phyloP scores from a whole-genome alignment of 352 stramenopile genomes.

The Elongisporangium undulatum region DNA sequence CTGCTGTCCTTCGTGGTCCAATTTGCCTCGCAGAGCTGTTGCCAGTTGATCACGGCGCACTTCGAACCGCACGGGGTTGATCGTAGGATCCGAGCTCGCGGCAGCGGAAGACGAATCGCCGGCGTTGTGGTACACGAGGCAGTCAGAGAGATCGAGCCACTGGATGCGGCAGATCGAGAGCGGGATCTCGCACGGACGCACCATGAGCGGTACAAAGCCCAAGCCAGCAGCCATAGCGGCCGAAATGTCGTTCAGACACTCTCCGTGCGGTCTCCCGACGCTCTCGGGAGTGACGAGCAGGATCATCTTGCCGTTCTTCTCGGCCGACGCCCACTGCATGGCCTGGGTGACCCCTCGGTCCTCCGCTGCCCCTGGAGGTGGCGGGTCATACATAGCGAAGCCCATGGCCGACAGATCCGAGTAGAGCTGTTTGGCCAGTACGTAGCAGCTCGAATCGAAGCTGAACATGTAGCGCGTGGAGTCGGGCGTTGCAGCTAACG shows the following conservation, averaged over 20 bases:
- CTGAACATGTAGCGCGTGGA: conserved; percentile 56
- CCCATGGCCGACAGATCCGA: conserved; percentile 38
- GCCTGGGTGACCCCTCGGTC: conserved; percentile 22
- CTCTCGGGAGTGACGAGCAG: conserved; percentile 67
- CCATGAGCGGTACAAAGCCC: conserved; percentile 69
- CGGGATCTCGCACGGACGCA: conserved; percentile 70
- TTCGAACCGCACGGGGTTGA: conserved; percentile 57
- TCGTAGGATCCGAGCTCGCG: background rate
- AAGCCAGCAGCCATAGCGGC: conserved; percentile 60
- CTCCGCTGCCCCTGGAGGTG: background rate
- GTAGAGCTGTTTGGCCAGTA: conserved; percentile 45
- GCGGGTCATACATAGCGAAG: conserved; percentile 38
- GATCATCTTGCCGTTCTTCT: conserved; percentile 66
- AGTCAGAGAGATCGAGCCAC: conserved; percentile 76
- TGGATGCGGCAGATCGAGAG: conserved; percentile 80
- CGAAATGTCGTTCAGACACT: conserved; percentile 73
- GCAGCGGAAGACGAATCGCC: background rate
- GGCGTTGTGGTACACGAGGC: conserved; percentile 35
- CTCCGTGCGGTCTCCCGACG: conserved; percentile 53
- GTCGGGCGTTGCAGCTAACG: conserved; percentile 3
- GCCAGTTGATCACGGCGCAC: conserved; percentile 47
- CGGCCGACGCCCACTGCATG: conserved; percentile 45
- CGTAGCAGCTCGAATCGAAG: conserved; percentile 60
- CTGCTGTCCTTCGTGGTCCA: conserved; percentile 75
- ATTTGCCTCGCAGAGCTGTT: conserved; percentile 45